Evolutionary conservation across 192 early-diverging fungal genomes (phyloP).

Genomic region (Paraglomus brasilianum): DNA sequence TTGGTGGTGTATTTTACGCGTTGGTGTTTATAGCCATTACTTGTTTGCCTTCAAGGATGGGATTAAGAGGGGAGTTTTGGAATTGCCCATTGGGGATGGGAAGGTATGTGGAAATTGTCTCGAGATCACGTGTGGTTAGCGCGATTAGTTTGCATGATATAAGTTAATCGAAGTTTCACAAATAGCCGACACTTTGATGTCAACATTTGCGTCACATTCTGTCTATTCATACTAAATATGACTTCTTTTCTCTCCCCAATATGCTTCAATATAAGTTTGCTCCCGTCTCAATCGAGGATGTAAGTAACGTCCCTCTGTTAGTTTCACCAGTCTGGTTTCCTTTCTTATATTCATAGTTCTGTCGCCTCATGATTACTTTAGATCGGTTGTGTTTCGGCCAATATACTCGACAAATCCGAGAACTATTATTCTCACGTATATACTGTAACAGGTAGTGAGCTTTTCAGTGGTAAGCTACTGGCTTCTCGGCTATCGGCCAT

Average conservation of each 20-base stretch:
- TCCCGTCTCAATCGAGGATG: conserved; percentile 19
- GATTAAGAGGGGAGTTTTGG: conserved; percentile 21
- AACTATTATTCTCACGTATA: conserved; percentile 2
- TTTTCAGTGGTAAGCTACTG: neutral
- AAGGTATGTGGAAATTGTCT: too few relatives aligned
- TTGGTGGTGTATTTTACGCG: conserved; percentile 9
- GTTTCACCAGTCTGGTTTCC: too few relatives aligned
- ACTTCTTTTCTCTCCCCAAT: neutral
- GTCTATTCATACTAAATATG: too few relatives aligned
- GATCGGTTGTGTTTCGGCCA: neutral
- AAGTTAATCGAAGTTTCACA: too few relatives aligned
- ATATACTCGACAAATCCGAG: conserved; percentile 26
- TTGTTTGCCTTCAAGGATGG: conserved; percentile 23
- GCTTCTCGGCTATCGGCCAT: neutral
- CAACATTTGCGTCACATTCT: too few relatives aligned
- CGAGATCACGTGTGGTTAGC: too few relatives aligned
- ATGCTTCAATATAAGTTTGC: conserved; percentile 27
- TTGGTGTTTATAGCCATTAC: conserved; percentile 23
- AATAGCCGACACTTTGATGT: too few relatives aligned
- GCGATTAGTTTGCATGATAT: too few relatives aligned
- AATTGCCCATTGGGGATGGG: conserved; percentile 20
- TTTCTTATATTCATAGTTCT: too few relatives aligned
- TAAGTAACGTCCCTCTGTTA: neutral
- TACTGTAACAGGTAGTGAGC: conserved; percentile 7
- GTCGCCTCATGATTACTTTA: neutral